phyloP scores from a whole-genome alignment of 106 monocot genomes.

The Triglochin maritima region DNA sequence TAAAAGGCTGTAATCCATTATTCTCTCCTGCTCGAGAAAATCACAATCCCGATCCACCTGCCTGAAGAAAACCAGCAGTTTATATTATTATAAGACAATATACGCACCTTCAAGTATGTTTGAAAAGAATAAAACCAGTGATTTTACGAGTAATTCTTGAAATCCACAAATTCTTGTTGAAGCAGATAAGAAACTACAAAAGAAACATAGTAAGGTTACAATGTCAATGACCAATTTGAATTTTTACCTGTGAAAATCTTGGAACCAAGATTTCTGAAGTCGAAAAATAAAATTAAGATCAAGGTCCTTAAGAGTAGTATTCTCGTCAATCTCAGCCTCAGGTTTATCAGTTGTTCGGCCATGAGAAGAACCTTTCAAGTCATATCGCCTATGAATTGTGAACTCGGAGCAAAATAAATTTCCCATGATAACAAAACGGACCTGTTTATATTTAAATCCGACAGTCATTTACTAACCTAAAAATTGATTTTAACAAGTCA shows the following conservation, averaged over 20 bases:
- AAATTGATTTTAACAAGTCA: background rate
- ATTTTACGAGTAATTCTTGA: too few species aligned
- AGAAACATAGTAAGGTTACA: too few species aligned
- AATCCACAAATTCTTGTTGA: too few species aligned
- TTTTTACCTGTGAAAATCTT: slow-evolving; percentile 23
- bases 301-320: slow-evolving; percentile 30
- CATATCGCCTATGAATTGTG: slow-evolving; percentile 25
- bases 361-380: slow-evolving; percentile 26
- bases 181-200: too few species aligned
- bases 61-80: slow-evolving; percentile 18
- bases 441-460: slow-evolving; percentile 6
- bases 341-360: slow-evolving; percentile 34
- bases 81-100: background rate
- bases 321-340: slow-evolving; percentile 26
- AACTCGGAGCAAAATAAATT: slow-evolving; percentile 31
- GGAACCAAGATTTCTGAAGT: slow-evolving; percentile 20
- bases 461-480: background rate
- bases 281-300: slow-evolving; percentile 32
- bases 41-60: slow-evolving; percentile 87
- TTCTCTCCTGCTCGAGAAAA: slow-evolving; percentile 85
- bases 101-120: background rate
- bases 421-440: slow-evolving; percentile 35
- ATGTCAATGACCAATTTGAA: background rate
- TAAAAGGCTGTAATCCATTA: slow-evolving; percentile 95
- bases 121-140: too few species aligned